Evolutionary conservation across 306 rosid species (phyloP).

Genomic region (Biancaea sappan): DNA sequence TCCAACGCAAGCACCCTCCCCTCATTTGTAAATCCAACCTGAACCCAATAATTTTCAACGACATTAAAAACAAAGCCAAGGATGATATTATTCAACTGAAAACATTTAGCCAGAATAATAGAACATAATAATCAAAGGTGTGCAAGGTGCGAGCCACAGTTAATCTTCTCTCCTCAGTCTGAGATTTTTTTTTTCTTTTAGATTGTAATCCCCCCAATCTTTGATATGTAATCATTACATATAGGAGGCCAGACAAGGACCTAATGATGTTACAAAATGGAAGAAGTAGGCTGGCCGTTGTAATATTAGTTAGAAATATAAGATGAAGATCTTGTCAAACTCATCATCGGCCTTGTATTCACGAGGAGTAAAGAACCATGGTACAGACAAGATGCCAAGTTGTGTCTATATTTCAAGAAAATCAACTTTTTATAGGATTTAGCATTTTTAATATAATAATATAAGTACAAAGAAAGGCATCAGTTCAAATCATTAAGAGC

Average conservation of each 20-base stretch:
- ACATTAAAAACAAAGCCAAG: constrained; percentile 23
- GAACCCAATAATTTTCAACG: constrained; percentile 27
- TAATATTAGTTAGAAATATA: constrained; percentile 25
- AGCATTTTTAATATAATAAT: not conserved
- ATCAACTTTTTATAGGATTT: not conserved
- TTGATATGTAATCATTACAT: not conserved
- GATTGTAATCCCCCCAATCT: constrained; percentile 7
- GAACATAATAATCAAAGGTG: constrained; percentile 15
- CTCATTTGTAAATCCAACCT: constrained; percentile 95
- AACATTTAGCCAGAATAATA: constrained; percentile 9
- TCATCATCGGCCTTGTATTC: constrained; percentile 14
- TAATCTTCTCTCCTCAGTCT: not conserved
- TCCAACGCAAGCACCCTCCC: constrained; percentile 89
- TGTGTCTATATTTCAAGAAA: not conserved
- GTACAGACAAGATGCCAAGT: not conserved
- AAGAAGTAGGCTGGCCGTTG: constrained; percentile 2
- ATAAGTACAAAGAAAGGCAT: constrained; percentile 3
- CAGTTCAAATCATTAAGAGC: constrained; percentile 21
- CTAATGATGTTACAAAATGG: not conserved
- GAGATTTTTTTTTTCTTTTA: not conserved
- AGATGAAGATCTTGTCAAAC: constrained; percentile 12
- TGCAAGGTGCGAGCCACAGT: constrained; percentile 22
- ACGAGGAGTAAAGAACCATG: not conserved
- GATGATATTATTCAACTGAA: not conserved
- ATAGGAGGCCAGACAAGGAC: constrained; percentile 13